A percentile compares a stretch with the other conserved stretches of the same genome.
Conservation (phyloP, 768 basidiomycete species). For the Tricholoma terreum region DNA sequence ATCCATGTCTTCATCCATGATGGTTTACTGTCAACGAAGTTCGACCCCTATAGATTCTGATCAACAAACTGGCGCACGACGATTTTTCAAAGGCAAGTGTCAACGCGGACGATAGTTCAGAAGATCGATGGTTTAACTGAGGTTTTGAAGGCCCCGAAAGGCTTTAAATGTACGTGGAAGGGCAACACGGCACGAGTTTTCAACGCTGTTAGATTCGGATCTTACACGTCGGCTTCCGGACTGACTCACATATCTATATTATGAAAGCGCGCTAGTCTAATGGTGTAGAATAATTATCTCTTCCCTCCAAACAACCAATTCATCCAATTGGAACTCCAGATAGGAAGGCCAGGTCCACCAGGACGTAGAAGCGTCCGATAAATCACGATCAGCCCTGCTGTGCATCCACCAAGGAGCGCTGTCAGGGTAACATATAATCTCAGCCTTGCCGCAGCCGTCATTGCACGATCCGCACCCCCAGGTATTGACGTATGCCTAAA, state of each 20-base stretch:
- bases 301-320: constrained; percentile 63
- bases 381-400: constrained; percentile 67
- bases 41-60: constrained; percentile 9
- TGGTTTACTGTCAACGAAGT: too few relatives aligned
- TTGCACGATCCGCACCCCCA: constrained; percentile 77
- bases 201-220: constrained; percentile 40
- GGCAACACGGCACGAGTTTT: constrained; percentile 25
- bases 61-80: constrained; percentile 1
- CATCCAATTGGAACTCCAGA: constrained; percentile 61
- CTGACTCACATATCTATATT: constrained; percentile 1
- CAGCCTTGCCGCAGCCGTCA: constrained; percentile 66
- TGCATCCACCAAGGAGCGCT: constrained; percentile 69
- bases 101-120: constrained; percentile 6
- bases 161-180: constrained; percentile 20
- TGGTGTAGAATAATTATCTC: constrained; percentile 32
- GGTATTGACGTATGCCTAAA: constrained; percentile 65
- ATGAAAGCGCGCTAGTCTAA: constrained; percentile 9
- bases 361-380: constrained; percentile 68
- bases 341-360: constrained; percentile 47
- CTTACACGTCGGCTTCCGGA: constrained; percentile 42
- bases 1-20: constrained; percentile 83
- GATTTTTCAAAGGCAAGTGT: neutral
- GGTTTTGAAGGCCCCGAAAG: constrained; percentile 7
- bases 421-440: constrained; percentile 71
- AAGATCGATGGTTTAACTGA: constrained; percentile 25